Base-by-base conservation (phyloP, 768 basidiomycete species). In the Antrodiella citrinella region DNA sequence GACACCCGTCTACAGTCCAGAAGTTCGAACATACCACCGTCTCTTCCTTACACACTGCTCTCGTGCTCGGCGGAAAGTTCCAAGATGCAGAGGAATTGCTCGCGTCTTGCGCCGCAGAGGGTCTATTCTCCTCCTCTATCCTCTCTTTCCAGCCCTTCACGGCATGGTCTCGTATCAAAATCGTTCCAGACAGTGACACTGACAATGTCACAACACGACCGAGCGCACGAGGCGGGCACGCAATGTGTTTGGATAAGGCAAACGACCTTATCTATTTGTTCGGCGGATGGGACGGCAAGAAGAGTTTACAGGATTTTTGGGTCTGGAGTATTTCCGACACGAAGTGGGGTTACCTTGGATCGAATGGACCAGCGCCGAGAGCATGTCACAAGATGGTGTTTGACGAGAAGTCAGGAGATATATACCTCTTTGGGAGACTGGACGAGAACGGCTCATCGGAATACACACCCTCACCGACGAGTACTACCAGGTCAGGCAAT, bases 341-440 rank as follows among this genome's bases (percentile, higher is more conserved):
- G 46, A 68, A 70, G 46, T 91, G 88, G 88, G 19, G 19, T 7
- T n/a, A 9, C 15, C 15, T 43, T 22, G 41, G 15, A 5, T 43
- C 41, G 19, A 43, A 43, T 43, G 87, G 85, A 0, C 88, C 88
- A 7, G 75, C 78, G 1, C 73, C 84, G 3, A 72, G 88, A 23
- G 81, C 81, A 7, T 90, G 88, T 59, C 89, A 90, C 59, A 87
- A 85, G 67, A 88, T 89, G 82, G 80, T 78, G 15, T 89, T 86
- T 58, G 86, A 90, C 57, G 67, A 71, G n/a, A 77, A 74, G 63
- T 81, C 80, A 0, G 84, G 82, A 1, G 72, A 70, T 50, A 82
- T 91, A 18, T 91, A 86, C 61, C 59, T 90, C 1, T 65, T 90
- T n/a, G 88, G 88, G 12, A 69, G 83, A 57, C 64, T 88, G 46